Evolutionary conservation across 2,329 filamentous ascomycete species (phyloP).

Genomic region (Ceratocystis albifundus): DNA sequence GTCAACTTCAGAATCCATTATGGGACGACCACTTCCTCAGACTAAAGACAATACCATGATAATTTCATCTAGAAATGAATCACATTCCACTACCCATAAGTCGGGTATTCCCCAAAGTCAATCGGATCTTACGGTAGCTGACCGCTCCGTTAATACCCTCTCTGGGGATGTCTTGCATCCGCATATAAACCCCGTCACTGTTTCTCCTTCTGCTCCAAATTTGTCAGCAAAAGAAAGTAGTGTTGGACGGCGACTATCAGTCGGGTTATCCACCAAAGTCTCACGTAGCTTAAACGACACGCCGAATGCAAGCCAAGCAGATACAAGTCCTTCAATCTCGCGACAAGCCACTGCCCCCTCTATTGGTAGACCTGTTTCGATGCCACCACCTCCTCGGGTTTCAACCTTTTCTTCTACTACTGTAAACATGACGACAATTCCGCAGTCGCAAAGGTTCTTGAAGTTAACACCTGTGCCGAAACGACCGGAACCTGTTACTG

Average conservation of each 20-base stretch:
- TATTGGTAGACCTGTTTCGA: constrained; percentile 10
- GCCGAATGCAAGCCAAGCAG: background rate
- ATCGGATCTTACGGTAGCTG: background rate
- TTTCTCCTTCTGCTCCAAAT: background rate
- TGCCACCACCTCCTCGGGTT: background rate
- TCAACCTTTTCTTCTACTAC: background rate
- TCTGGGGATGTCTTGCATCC: too few relatives aligned
- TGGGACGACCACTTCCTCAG: background rate
- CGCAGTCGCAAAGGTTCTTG: background rate
- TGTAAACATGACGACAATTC: background rate
- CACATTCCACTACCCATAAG: background rate
- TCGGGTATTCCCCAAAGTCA: background rate
- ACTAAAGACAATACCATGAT: background rate
- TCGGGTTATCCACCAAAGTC: background rate
- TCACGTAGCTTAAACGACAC: background rate
- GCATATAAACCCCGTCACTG: background rate
- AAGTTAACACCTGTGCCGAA: background rate
- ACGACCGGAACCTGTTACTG: background rate
- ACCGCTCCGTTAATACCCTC: too few relatives aligned
- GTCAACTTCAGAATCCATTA: background rate
- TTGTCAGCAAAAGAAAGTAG: background rate
- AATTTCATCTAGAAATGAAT: background rate
- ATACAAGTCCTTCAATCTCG: background rate
- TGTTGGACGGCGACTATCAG: background rate
- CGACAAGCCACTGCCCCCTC: background rate